Evolutionary conservation across 768 basidiomycete genomes (phyloP).

Genomic region (Lactifluus hygrophoroides): DNA sequence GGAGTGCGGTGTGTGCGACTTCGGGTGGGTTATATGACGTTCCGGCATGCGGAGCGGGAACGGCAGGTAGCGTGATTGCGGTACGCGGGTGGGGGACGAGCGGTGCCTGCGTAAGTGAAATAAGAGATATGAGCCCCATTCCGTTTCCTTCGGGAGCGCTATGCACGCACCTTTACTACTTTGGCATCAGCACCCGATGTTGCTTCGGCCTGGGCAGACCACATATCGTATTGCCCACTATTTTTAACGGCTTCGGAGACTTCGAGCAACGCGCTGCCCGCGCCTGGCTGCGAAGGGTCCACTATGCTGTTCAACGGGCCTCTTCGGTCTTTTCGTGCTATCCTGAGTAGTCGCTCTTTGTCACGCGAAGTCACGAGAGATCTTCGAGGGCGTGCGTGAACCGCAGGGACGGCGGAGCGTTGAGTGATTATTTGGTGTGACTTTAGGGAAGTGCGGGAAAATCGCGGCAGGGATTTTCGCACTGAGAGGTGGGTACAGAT

Average conservation of each 20-base stretch:
- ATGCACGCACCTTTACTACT: conserved; percentile 44
- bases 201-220: conserved; percentile 38
- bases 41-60: conserved; percentile 68
- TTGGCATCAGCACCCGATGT: conserved; percentile 29
- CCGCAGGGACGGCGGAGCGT: conserved; percentile 82
- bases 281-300: conserved; percentile 58
- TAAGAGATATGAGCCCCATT: no score
- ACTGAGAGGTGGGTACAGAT: conserved; percentile 32
- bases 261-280: conserved; percentile 56
- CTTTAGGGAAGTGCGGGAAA: conserved; percentile 44
- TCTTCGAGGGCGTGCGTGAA: conserved; percentile 46
- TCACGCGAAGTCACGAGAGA: conserved; percentile 48
- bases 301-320: conserved; percentile 67
- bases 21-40: conserved; percentile 85
- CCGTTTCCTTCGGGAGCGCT: background rate
- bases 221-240: conserved; percentile 60
- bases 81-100: conserved; percentile 37
- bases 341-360: conserved; percentile 65
- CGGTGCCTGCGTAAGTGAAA: conserved; percentile 37
- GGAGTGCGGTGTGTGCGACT: conserved; percentile 59
- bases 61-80: conserved; percentile 54
- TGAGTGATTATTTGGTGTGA: conserved; percentile 76
- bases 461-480: conserved; percentile 48
- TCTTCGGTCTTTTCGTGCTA: conserved; percentile 61
- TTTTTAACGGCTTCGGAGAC: conserved; percentile 60